phyloP scores from a whole-genome alignment of 2,329 filamentous ascomycete species.

The Nemania bipapillata region DNA sequence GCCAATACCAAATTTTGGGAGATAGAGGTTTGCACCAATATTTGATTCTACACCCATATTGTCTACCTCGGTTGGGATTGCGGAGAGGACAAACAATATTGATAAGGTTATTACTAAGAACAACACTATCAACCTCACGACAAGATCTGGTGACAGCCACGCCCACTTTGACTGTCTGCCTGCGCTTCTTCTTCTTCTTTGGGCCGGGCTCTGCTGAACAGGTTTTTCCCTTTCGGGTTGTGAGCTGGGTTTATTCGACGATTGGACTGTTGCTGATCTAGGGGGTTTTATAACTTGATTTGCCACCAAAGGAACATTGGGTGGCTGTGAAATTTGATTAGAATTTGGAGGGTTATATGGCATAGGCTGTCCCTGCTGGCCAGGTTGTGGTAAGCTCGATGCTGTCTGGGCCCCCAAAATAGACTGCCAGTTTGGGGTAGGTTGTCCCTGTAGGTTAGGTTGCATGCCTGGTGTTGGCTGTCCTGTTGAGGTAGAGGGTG shows the following conservation, averaged over 20 bases:
- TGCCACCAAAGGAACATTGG: background rate
- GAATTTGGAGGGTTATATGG: background rate
- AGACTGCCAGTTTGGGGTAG: background rate
- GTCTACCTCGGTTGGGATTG: background rate
- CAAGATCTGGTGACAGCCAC: background rate
- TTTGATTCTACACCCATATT: background rate
- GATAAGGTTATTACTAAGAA: slow-evolving; percentile 8
- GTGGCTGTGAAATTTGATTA: background rate
- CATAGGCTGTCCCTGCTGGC: background rate
- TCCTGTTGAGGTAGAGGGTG: background rate
- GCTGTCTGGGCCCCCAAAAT: background rate
- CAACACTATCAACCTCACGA: background rate
- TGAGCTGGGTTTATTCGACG: background rate
- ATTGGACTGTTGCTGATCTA: background rate
- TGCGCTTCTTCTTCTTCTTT: background rate
- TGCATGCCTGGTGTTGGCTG: background rate
- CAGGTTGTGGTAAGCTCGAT: background rate
- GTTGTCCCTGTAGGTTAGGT: background rate
- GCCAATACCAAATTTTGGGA: slow-evolving; percentile 13
- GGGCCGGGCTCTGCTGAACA: background rate
- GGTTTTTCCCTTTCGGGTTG: background rate
- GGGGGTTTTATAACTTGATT: no score
- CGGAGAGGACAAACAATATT: slow-evolving; percentile 19
- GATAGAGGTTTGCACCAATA: background rate
- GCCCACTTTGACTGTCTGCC: background rate